Evolutionary conservation across 306 rosid genomes (phyloP).

Genomic region (Astragalus membranaceus): DNA sequence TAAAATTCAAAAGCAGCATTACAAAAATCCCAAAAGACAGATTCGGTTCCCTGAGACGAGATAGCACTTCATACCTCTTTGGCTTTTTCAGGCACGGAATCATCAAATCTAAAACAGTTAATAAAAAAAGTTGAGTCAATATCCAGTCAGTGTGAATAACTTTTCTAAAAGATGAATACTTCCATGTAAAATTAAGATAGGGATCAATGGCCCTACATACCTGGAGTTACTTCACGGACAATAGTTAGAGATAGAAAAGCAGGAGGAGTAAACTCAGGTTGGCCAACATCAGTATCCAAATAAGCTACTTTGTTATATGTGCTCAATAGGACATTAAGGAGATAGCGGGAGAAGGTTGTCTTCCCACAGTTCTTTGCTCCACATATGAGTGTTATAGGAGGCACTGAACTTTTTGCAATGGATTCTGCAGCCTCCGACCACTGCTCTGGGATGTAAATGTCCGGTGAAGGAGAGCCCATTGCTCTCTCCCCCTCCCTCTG

Average conservation of each 20-base stretch:
- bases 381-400: slow-evolving; percentile 61
- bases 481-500: no score
- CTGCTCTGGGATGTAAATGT: slow-evolving; percentile 50
- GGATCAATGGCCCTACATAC: slow-evolving; percentile 35
- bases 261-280: slow-evolving; percentile 84
- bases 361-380: slow-evolving; percentile 87
- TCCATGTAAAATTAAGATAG: no score
- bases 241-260: slow-evolving; percentile 68
- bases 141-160: no score
- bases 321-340: slow-evolving; percentile 57
- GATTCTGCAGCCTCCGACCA: slow-evolving; percentile 68
- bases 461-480: slow-evolving; percentile 44
- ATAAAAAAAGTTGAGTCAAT: no score
- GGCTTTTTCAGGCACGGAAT: no score
- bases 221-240: slow-evolving; percentile 49
- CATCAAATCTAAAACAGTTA: no score
- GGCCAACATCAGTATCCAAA: slow-evolving; percentile 88
- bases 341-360: slow-evolving; percentile 81
- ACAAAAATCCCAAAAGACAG: no score
- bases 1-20: no score
- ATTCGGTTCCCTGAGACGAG: no score
- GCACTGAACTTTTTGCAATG: slow-evolving; percentile 35
- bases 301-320: slow-evolving; percentile 52
- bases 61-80: no score
- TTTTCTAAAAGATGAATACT: no score